phyloP scores from a whole-genome alignment of 1,284 basidiomycete species.

The Rhodotorula sp. region DNA sequence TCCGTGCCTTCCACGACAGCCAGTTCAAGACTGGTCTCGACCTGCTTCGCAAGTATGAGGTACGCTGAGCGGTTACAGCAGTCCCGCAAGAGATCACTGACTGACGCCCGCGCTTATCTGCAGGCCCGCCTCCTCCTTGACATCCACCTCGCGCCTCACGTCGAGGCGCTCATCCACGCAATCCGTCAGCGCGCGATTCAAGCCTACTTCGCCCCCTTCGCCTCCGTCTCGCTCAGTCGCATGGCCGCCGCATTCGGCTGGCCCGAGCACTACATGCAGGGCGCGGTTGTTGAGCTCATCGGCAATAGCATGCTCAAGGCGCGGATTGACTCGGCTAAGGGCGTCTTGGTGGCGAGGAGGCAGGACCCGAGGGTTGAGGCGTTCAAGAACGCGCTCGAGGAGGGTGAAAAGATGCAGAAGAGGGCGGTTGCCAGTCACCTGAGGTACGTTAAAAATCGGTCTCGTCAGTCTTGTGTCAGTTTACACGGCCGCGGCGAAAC shows the following conservation, averaged over 20 bases:
- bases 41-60: conserved; percentile 68
- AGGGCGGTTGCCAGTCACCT: conserved; percentile 71
- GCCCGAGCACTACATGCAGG: conserved; percentile 65
- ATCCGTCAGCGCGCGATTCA: conserved; percentile 71
- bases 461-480: conserved; percentile 5
- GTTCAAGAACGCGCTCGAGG: conserved; percentile 69
- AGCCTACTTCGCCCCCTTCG: conserved; percentile 81
- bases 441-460: conserved; percentile 57
- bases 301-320: conserved; percentile 70
- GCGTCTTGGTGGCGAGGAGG: conserved; percentile 54
- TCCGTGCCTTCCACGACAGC: conserved; percentile 76
- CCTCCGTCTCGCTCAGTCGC: conserved; percentile 70
- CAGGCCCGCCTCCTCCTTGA: conserved; percentile 73
- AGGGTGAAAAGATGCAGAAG: conserved; percentile 65
- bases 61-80: conserved; percentile 49
- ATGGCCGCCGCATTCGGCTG: conserved; percentile 82
- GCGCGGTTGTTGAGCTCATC: conserved; percentile 69
- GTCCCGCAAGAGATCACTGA: too few species aligned
- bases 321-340: conserved; percentile 74
- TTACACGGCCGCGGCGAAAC: background rate
- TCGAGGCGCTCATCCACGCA: conserved; percentile 59
- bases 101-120: background rate
- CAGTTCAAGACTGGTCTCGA: conserved; percentile 77
- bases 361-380: conserved; percentile 25
- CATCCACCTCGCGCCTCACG: conserved; percentile 67